A percentile compares a stretch with the other conserved stretches of the same genome.
Evolutionary conservation across 495 filamentous ascomycete species (phyloP).

Genomic region (Rostrohypoxylon terebratum): DNA sequence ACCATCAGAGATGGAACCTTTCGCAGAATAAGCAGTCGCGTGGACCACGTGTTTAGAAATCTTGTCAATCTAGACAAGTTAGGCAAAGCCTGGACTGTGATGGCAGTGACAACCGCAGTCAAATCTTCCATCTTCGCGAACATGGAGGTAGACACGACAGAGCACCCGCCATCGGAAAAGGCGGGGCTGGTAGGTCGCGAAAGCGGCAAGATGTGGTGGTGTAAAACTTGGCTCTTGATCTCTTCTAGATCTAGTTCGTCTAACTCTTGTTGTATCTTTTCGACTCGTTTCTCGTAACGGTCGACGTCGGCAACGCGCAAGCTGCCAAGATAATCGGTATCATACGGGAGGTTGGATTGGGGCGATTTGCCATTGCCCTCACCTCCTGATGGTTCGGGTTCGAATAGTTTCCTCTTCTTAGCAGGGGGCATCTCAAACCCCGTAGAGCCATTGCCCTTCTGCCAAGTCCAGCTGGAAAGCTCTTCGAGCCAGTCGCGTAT

Average conservation of each 20-base stretch:
- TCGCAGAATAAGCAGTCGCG: constrained; percentile 77
- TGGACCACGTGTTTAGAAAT: constrained; percentile 78
- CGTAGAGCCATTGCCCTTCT: constrained; percentile 61
- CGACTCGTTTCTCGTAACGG: constrained; percentile 77
- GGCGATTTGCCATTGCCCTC: constrained; percentile 16
- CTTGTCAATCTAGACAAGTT: constrained; percentile 77
- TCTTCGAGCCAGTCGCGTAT: constrained; percentile 83
- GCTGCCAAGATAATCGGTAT: constrained; percentile 73
- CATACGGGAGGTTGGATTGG: constrained; percentile 29
- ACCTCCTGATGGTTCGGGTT: constrained; percentile 21
- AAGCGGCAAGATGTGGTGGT: constrained; percentile 74
- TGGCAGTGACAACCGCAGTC: constrained; percentile 88
- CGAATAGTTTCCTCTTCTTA: constrained; percentile 54
- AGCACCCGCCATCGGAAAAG: constrained; percentile 58
- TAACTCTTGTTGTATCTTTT: constrained; percentile 81
- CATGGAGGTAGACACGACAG: constrained; percentile 59
- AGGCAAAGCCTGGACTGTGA: constrained; percentile 85
- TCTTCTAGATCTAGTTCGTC: constrained; percentile 87
- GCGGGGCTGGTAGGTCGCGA: constrained; percentile 61
- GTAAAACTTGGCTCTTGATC: constrained; percentile 87
- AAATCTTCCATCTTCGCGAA: constrained; percentile 78
- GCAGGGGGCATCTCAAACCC: constrained; percentile 67
- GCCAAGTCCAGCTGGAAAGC: constrained; percentile 81
- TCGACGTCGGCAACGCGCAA: constrained; percentile 70
- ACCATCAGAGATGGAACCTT: constrained; percentile 75